A percentile compares a stretch with the other conserved stretches of the same genome.
Evolutionary conservation across 2,329 filamentous ascomycete species (phyloP).

Genomic region (Aureobasidium leucospermi): DNA sequence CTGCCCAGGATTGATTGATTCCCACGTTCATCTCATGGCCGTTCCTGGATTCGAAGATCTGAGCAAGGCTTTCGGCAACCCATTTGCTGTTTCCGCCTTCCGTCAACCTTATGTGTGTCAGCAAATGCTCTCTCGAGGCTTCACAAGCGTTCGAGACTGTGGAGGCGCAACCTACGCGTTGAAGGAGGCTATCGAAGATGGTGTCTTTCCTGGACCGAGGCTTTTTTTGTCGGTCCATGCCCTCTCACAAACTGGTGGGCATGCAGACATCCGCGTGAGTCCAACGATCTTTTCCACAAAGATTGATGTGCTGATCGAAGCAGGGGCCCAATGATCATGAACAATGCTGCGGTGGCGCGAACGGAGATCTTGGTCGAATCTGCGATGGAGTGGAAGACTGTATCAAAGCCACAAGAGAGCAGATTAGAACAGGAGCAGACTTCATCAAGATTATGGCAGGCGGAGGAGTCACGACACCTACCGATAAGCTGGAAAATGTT

Average conservation of each 20-base stretch:
- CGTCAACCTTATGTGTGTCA: slow-evolving; percentile 40
- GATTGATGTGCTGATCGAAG: slow-evolving; percentile 15
- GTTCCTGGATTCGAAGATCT: slow-evolving; percentile 37
- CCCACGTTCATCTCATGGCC: slow-evolving; percentile 42
- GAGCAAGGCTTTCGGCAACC: slow-evolving; percentile 29
- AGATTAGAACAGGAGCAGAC: slow-evolving; percentile 50
- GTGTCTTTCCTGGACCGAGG: slow-evolving; percentile 48
- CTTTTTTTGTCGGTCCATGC: slow-evolving; percentile 49
- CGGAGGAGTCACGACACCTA: slow-evolving; percentile 51
- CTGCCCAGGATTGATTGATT: slow-evolving; percentile 47
- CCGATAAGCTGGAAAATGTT: slow-evolving; percentile 45
- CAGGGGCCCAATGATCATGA: slow-evolving; percentile 37
- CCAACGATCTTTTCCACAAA: too few relatives aligned
- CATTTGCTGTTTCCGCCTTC: slow-evolving; percentile 33
- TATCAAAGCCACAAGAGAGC: slow-evolving; percentile 45
- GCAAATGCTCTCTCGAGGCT: slow-evolving; percentile 50
- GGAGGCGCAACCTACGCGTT: slow-evolving; percentile 50
- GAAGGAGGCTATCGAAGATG: slow-evolving; percentile 51
- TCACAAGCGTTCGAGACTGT: slow-evolving; percentile 52
- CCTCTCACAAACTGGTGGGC: slow-evolving; percentile 52
- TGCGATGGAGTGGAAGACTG: slow-evolving; percentile 51
- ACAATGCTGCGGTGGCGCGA: slow-evolving; percentile 42
- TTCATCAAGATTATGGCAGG: slow-evolving; percentile 57
- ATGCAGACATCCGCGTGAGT: slow-evolving; percentile 37
- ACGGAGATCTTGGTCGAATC: slow-evolving; percentile 35